phyloP scores from a whole-genome alignment of 345 rosid species.

The Populus euphratica region DNA sequence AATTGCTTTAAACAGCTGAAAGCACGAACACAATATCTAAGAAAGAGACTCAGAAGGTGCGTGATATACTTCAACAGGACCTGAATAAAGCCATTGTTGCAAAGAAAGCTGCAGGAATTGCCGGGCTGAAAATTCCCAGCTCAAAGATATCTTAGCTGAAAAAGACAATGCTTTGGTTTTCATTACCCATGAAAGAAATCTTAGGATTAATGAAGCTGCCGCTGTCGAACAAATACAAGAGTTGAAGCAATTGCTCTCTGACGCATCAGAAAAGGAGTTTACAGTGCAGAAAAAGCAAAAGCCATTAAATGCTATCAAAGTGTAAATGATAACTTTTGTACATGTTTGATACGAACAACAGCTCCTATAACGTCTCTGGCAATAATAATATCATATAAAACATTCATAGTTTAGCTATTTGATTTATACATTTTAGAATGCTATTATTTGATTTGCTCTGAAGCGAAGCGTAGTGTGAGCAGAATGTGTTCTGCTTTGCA shows the following conservation, averaged over 20 bases:
- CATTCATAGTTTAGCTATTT: too few species aligned
- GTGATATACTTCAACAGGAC: slow-evolving; percentile 84
- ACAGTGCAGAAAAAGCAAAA: slow-evolving; percentile 20
- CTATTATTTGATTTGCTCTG: too few species aligned
- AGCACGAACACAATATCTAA: slow-evolving; percentile 36
- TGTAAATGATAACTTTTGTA: too few species aligned
- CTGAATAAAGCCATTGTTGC: slow-evolving; percentile 80
- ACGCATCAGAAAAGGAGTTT: slow-evolving; percentile 27
- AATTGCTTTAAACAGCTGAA: slow-evolving; percentile 45
- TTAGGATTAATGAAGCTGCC: slow-evolving; percentile 54
- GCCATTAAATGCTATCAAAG: neutral
- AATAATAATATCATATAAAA: too few species aligned
- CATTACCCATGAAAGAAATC: slow-evolving; percentile 44
- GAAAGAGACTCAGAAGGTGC: slow-evolving; percentile 60
- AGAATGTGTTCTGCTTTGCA: too few species aligned
- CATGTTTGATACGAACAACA: too few species aligned
- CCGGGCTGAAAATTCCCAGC: slow-evolving; percentile 66
- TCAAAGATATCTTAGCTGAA: slow-evolving; percentile 52
- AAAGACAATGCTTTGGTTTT: slow-evolving; percentile 63
- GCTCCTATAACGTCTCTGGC: too few species aligned
- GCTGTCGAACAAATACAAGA: slow-evolving; percentile 54
- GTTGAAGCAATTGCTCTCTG: slow-evolving; percentile 48
- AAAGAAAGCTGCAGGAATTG: slow-evolving; percentile 75
- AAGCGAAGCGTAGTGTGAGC: too few species aligned
- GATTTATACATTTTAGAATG: too few species aligned